Conservation (phyloP, 73 alveolate species). For the Effrenium voratum region DNA sequence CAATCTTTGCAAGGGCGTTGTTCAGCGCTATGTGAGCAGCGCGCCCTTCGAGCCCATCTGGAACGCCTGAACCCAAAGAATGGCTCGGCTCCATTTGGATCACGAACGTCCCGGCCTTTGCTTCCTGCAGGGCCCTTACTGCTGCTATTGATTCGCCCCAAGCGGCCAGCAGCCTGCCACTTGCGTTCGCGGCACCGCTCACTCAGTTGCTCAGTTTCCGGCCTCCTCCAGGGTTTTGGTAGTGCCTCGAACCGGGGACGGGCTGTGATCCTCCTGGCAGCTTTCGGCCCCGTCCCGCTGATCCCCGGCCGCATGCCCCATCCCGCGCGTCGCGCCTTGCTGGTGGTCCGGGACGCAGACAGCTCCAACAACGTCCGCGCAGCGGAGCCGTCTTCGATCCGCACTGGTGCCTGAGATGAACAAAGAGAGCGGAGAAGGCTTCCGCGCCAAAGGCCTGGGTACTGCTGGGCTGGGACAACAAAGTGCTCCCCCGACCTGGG, state of each 20-base stretch:
- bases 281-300: neutral
- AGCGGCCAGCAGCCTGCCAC: slow-evolving; percentile 38
- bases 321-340: neutral
- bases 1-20: too few relatives aligned
- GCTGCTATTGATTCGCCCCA: neutral
- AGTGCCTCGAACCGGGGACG: slow-evolving; percentile 41
- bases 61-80: too few relatives aligned
- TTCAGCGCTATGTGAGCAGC: too few relatives aligned
- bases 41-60: too few relatives aligned
- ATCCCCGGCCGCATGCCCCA: neutral
- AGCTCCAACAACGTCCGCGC: slow-evolving; percentile 70
- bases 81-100: neutral
- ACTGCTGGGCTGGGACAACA: neutral
- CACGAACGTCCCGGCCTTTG: neutral
- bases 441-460: slow-evolving; percentile 12
- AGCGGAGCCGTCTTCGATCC: slow-evolving; percentile 18
- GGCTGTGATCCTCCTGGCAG: neutral
- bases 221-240: slow-evolving; percentile 87
- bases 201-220: neutral
- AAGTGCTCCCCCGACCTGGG: too few relatives aligned
- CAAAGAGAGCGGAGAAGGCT: neutral
- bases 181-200: neutral
- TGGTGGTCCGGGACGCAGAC: neutral
- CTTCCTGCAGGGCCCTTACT: slow-evolving; percentile 11
- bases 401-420: neutral